These are phyloP conservation scores for Cucurbitaria berberidis DNA, from an alignment of 2,329 filamentous ascomycete species.

Conservation along the genomic window DNA sequence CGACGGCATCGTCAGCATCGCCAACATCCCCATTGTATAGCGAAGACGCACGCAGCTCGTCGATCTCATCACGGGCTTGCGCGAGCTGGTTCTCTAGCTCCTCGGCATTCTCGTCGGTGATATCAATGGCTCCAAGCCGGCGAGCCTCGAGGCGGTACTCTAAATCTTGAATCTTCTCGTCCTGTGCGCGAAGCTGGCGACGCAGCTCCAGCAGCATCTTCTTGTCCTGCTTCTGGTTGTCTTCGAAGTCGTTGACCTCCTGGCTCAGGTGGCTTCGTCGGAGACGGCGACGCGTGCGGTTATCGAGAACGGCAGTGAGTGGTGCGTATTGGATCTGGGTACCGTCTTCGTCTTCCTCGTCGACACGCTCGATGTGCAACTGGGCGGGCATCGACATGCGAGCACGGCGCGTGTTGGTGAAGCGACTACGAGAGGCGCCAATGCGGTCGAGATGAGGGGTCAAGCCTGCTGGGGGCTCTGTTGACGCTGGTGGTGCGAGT, in stretches of 20 bases:
- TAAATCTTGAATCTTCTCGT: conserved; percentile 46
- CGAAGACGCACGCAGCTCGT: conserved; percentile 41
- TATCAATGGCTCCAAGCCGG: conserved; percentile 48
- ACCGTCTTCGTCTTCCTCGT: conserved; percentile 27
- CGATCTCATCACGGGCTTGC: conserved; percentile 44
- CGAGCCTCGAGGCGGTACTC: conserved; percentile 45
- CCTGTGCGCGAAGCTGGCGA: conserved; percentile 45
- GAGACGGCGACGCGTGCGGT: conserved; percentile 47
- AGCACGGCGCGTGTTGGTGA: conserved; percentile 33
- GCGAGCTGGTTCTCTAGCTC: conserved; percentile 45
- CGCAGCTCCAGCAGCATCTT: conserved; percentile 47
- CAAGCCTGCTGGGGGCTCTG: conserved; percentile 37
- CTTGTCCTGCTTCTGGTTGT: conserved; percentile 46
- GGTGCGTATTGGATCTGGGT: conserved; percentile 44
- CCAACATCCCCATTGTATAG: conserved; percentile 37
- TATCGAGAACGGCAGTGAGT: conserved; percentile 40
- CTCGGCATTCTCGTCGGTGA: conserved; percentile 44
- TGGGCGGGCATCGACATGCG: conserved; percentile 48
- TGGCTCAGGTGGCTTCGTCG: conserved; percentile 51
- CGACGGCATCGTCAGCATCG: conserved; percentile 27
- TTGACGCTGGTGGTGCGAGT: conserved; percentile 26
- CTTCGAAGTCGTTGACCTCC: conserved; percentile 48
- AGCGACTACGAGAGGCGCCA: conserved; percentile 32
- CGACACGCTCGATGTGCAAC: conserved; percentile 32
- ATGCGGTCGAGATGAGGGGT: conserved; percentile 43